These are phyloP conservation scores for Cladosporium sp. DNA, from an alignment of 2,329 filamentous ascomycete species.

Conservation along the genomic window DNA sequence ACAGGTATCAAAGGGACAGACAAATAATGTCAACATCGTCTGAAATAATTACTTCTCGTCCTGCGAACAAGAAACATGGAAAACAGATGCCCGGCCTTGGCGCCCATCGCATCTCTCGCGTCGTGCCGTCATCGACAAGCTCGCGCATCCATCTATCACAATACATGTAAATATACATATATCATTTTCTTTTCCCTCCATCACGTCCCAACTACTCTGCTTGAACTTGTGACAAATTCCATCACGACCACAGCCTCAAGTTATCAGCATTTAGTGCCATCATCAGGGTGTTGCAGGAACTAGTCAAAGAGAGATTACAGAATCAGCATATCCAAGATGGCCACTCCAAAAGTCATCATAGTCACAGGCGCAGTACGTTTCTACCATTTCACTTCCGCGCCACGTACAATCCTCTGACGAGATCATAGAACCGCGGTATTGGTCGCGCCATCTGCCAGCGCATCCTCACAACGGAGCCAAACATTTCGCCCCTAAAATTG, in stretches of 20 bases:
- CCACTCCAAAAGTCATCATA: slow-evolving; percentile 35
- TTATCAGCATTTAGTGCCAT: not conserved
- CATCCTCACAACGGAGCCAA: slow-evolving; percentile 31
- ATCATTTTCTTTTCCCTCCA: not conserved
- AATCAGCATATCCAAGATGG: slow-evolving; percentile 27
- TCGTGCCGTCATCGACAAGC: not conserved
- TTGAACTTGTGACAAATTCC: not conserved
- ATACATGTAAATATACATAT: not conserved
- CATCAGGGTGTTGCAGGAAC: not conserved
- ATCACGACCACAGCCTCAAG: not conserved
- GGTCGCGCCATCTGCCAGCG: slow-evolving; percentile 39
- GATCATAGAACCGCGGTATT: slow-evolving; percentile 39
- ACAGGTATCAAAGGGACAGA: not conserved
- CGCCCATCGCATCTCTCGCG: not conserved
- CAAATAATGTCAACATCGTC: not conserved
- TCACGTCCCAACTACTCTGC: not conserved
- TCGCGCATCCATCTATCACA: not conserved
- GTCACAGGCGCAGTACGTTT: slow-evolving; percentile 39
- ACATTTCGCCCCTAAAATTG: slow-evolving; percentile 33
- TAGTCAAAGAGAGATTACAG: not conserved
- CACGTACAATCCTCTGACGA: slow-evolving; percentile 17
- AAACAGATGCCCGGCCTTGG: not conserved
- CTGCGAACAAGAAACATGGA: not conserved
- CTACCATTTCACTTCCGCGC: not conserved
- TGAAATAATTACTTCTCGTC: not conserved